Conservation (phyloP, 2,329 filamentous ascomycete genomes). For the Fusarium sp. region DNA sequence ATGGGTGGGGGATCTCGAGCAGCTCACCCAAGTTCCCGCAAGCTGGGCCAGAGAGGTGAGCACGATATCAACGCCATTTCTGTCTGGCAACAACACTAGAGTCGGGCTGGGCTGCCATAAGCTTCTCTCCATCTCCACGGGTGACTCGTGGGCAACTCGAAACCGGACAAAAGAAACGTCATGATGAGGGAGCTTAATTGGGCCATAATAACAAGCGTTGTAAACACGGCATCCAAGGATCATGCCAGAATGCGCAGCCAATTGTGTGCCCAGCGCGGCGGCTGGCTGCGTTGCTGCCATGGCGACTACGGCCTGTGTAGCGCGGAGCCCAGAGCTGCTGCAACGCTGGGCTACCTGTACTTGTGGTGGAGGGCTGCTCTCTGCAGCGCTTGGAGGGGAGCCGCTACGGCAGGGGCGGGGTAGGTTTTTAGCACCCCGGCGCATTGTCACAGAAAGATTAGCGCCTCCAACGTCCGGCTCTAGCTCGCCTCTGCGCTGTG, state of each 20-base stretch:
- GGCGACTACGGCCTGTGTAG: conserved; percentile 48
- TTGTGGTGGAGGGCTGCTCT: conserved; percentile 33
- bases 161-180: conserved; percentile 36
- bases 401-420: conserved; percentile 47
- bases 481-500: conserved; percentile 30
- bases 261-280: conserved; percentile 38
- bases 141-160: conserved; percentile 31
- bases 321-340: conserved; percentile 27
- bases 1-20: conserved; percentile 36
- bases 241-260: conserved; percentile 46
- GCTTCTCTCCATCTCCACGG: conserved; percentile 37
- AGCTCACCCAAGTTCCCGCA: conserved; percentile 16
- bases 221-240: conserved; percentile 47
- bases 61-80: conserved; percentile 14
- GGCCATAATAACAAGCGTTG: conserved; percentile 42
- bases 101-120: neutral
- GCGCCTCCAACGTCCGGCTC: conserved; percentile 42
- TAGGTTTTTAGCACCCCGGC: conserved; percentile 38
- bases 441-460: conserved; percentile 51
- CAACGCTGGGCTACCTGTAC: conserved; percentile 28
- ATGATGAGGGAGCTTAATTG: conserved; percentile 39
- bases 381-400: conserved; percentile 39
- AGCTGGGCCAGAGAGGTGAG: conserved; percentile 12
- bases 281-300: conserved; percentile 51
- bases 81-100: neutral